phyloP scores from a whole-genome alignment of 345 rosid species.

The Populus ilicifolia region DNA sequence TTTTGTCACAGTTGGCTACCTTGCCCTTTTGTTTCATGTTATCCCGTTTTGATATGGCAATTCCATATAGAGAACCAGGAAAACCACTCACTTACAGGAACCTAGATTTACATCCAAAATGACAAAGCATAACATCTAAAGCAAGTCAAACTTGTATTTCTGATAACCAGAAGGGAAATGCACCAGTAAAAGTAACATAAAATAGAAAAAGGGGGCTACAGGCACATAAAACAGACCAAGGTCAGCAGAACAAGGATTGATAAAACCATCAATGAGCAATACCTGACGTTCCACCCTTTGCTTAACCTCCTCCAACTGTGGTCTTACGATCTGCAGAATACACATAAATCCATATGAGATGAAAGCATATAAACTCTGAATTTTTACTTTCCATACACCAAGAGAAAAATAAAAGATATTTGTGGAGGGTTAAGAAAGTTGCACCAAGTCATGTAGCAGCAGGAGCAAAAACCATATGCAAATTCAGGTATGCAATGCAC shows the following conservation, averaged over 20 bases:
- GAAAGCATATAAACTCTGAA: not conserved
- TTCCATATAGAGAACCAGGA: not conserved
- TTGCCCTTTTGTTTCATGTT: not conserved
- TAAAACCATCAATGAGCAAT: conserved; percentile 2
- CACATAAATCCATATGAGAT: conserved; percentile 5
- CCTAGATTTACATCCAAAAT: not conserved
- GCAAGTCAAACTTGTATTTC: not conserved
- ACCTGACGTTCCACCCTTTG: conserved; percentile 57
- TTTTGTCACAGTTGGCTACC: not conserved
- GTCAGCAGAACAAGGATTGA: not conserved
- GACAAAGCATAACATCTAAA: not conserved
- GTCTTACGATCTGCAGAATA: conserved; percentile 63
- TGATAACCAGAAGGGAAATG: not conserved
- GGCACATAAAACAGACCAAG: not conserved
- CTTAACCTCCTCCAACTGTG: conserved; percentile 59
- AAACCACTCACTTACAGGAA: not conserved
- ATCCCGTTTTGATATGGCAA: not conserved
- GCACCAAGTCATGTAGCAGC: not conserved
- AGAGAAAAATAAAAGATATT: not conserved
- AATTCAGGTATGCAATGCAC: not conserved
- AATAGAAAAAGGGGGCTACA: not conserved
- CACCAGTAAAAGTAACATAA: not conserved
- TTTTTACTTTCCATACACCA: not conserved
- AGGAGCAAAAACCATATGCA: not conserved
- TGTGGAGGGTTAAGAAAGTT: not conserved